Evolutionary conservation across 352 stramenopile species (phyloP).

Genomic region (Aphanomyces cochlioides): DNA sequence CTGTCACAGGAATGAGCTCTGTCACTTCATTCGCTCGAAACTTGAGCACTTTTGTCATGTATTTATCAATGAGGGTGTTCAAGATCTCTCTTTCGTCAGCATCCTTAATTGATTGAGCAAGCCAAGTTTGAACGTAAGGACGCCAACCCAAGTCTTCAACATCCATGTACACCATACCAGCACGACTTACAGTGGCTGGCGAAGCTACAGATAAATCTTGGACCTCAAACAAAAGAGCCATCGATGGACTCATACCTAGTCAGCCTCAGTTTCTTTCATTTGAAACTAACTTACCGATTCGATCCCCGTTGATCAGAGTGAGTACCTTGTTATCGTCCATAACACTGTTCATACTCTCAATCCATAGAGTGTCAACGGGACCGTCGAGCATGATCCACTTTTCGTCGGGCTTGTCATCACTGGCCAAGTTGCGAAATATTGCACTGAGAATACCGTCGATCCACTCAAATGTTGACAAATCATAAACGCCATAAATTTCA

Average conservation of each 20-base stretch:
- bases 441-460: conserved; percentile 81
- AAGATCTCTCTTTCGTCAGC: conserved; percentile 69
- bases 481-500: conserved; percentile 89
- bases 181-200: conserved; percentile 90
- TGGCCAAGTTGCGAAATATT: conserved; percentile 73
- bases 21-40: conserved; percentile 62
- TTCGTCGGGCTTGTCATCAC: conserved; percentile 71
- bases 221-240: conserved; percentile 93
- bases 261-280: conserved; percentile 87
- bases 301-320: conserved; percentile 82
- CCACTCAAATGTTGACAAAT: conserved; percentile 84
- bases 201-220: conserved; percentile 92
- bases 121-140: conserved; percentile 75
- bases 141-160: conserved; percentile 76
- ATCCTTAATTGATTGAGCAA: conserved; percentile 54
- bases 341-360: conserved; percentile 88
- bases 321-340: conserved; percentile 89
- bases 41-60: conserved; percentile 66
- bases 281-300: conserved; percentile 75
- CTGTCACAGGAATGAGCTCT: conserved; percentile 72
- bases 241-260: conserved; percentile 72
- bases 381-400: conserved; percentile 89
- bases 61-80: conserved; percentile 72
- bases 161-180: conserved; percentile 94
- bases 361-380: conserved; percentile 85